Evolutionary conservation across 164 flowering plant genomes (phyloP), one percentile per base, ranked within the genome.

Genomic region (Chimonanthus praecox): DNA sequence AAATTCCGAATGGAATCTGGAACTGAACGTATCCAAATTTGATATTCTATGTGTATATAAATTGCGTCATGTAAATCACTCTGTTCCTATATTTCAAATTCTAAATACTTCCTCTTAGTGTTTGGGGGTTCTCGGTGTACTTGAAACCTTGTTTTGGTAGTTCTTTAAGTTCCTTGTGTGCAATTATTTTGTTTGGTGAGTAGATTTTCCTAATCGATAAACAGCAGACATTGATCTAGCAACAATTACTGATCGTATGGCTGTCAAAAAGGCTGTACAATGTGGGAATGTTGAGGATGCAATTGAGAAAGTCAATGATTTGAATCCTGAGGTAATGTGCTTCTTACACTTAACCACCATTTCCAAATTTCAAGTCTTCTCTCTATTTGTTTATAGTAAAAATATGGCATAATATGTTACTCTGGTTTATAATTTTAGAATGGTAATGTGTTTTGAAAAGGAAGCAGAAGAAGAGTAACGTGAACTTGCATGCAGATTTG

Each of bases 271-370:
- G 80, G 97, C 99, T 20, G 92, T 94, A 47, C 94, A 88, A 71
- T 74, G 84, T 80, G 98, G 98, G 54, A 87, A 92, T 82, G 91
- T 94, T 62, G 95, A 92, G 86, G 98, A 92, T 82, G 98, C 98
- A 13, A 92, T 93, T 76, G 96, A 92, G 77, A 94, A 86, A 88
- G 94, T 94, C 6, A 94, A 94, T 81, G 94, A 94, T 77, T 82
- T 94, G 76, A 92, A 94, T 79, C 98, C 97, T 61, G 97, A 94
- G 96, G 99, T 93, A 74, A 7, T 51, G 63, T 61, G 16, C 48
- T 15, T 70, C 48, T 43, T 15, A 6, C 13, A 63, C 10, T 62
- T 62, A 10, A 58, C 16, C 16, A 58, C n/a, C 16, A 58, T 58
- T n/a, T 58, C 61, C 11, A 58, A 2, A 33, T 33, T 33, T 33